Conservation (phyloP, 2,329 filamentous ascomycete genomes). For the Epichloe gansuensis region DNA sequence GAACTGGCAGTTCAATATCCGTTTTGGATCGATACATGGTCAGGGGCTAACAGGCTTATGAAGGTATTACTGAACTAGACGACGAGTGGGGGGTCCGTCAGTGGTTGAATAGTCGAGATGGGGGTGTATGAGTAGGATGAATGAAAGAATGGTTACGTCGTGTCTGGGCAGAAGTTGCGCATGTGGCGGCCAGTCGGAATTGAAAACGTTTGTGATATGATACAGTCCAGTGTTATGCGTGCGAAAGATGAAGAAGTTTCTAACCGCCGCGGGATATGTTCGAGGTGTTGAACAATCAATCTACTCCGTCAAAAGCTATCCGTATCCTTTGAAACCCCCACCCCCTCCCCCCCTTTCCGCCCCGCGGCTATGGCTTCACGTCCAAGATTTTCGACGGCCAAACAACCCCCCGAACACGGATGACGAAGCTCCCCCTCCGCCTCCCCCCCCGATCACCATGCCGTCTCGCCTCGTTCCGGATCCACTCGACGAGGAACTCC, state of each 20-base stretch:
- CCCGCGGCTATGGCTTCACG: background rate
- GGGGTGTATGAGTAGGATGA: background rate
- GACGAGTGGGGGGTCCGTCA: background rate
- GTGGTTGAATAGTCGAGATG: background rate
- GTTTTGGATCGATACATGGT: background rate
- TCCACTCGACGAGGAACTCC: conserved; percentile 40
- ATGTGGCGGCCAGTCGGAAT: background rate
- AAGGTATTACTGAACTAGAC: background rate
- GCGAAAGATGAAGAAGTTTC: no score
- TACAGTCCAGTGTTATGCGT: no score
- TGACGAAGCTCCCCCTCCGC: conserved; percentile 16
- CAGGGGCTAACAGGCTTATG: background rate
- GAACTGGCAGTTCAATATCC: background rate
- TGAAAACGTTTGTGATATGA: background rate
- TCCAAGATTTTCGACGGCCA: conserved; percentile 16
- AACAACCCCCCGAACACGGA: conserved; percentile 28
- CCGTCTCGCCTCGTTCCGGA: conserved; percentile 35
- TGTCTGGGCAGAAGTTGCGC: no score
- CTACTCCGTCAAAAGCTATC: no score
- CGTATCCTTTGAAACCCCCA: no score
- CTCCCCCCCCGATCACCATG: conserved; percentile 30
- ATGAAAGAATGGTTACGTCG: background rate
- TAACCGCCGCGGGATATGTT: no score
- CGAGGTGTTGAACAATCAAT: no score
- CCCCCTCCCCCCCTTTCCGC: no score